Evolutionary conservation across 805 yeast genomes (phyloP).

Genomic region (Candida incommunis): DNA sequence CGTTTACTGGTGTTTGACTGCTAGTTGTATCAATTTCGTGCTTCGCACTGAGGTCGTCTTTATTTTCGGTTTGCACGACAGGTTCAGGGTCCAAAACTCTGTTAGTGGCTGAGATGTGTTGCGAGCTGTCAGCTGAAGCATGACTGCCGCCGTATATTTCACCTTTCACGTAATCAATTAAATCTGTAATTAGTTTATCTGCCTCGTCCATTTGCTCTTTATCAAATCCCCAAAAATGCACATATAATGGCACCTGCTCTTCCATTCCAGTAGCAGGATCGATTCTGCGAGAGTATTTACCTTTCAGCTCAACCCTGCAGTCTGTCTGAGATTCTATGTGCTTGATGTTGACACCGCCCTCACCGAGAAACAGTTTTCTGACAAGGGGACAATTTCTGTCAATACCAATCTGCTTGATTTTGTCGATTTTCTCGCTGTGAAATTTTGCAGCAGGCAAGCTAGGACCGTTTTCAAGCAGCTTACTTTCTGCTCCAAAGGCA

Average conservation of each 20-base stretch:
- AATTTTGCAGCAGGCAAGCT: not conserved
- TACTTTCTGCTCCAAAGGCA: constrained; percentile 12
- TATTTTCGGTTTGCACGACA: too few species aligned
- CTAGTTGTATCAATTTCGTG: too few species aligned
- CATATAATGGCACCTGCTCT: not conserved
- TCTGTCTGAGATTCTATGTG: constrained; percentile 22
- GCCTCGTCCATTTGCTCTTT: not conserved
- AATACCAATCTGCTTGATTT: constrained; percentile 12
- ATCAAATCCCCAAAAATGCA: not conserved
- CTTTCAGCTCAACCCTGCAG: constrained; percentile 21
- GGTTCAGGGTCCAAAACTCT: too few species aligned
- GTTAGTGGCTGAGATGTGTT: too few species aligned
- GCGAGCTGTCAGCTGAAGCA: too few species aligned
- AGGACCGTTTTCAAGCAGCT: constrained; percentile 4
- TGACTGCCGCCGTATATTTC: too few species aligned
- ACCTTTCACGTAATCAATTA: not conserved
- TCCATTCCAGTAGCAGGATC: not conserved
- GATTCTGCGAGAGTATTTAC: constrained; percentile 15
- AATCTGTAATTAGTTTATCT: not conserved
- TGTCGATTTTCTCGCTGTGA: constrained; percentile 1
- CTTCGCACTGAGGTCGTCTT: too few species aligned
- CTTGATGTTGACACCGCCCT: constrained; percentile 22
- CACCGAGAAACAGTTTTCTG: constrained; percentile 18
- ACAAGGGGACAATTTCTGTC: constrained; percentile 6
- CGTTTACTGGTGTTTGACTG: too few species aligned